Conservation (phyloP, 179 eudicot species). For the Kewa caespitosa region DNA sequence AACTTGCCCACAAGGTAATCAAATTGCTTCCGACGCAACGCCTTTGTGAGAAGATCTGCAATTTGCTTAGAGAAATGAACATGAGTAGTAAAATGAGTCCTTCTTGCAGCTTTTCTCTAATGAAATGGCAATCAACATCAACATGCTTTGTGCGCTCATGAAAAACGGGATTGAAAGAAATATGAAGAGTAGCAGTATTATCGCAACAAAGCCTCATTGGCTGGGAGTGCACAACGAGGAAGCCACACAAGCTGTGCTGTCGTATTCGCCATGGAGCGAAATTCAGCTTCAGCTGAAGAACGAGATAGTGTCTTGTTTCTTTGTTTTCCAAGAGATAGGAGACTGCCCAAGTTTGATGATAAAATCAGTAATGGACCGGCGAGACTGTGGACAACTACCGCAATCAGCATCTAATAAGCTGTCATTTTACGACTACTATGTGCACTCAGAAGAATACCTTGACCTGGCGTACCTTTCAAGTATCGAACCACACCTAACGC, state of each 20-base stretch:
- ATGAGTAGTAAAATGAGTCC: neutral
- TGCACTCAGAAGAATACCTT: neutral
- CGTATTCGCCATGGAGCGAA: neutral
- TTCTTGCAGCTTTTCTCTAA: neutral
- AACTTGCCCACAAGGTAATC: neutral
- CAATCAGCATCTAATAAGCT: neutral
- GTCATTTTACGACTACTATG: neutral
- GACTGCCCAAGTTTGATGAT: neutral
- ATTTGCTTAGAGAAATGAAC: neutral
- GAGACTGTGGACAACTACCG: neutral
- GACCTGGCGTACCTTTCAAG: neutral
- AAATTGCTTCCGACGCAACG: neutral
- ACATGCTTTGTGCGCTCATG: constrained; percentile 7
- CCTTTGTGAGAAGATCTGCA: neutral
- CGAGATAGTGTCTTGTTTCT: constrained; percentile 4
- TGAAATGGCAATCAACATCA: neutral
- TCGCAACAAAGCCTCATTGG: neutral
- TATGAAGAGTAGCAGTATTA: neutral
- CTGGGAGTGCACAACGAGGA: neutral
- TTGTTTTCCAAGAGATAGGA: neutral
- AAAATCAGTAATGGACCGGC: neutral
- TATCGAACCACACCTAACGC: neutral
- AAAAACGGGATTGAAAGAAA: neutral
- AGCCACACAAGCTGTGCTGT: neutral
- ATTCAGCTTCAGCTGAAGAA: neutral